phyloP scores from a whole-genome alignment of 116 monocot genomes.

The Cymodocea nodosa region DNA sequence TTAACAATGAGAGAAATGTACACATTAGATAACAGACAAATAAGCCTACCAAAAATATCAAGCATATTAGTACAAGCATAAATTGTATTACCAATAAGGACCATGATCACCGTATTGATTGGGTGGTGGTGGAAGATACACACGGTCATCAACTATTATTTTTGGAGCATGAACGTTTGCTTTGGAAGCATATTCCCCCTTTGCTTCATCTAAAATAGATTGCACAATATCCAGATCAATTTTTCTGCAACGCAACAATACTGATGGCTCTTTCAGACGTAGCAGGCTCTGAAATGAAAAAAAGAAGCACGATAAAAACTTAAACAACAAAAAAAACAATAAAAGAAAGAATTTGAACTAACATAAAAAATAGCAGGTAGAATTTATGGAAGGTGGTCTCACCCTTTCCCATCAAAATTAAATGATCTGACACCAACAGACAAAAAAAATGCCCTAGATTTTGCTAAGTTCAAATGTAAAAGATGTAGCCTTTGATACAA shows the following conservation, averaged over 20 bases:
- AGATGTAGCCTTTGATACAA: too few species aligned
- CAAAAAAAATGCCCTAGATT: too few species aligned
- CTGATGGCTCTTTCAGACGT: slow-evolving; percentile 58
- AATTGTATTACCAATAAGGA: slow-evolving; percentile 33
- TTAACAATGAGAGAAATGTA: too few species aligned
- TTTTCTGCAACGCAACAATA: slow-evolving; percentile 53
- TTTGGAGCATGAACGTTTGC: slow-evolving; percentile 32
- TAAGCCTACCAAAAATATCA: too few species aligned
- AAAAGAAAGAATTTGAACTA: too few species aligned
- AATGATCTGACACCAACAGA: too few species aligned
- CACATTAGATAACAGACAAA: too few species aligned
- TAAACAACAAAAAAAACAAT: background rate
- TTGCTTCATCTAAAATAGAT: slow-evolving; percentile 48
- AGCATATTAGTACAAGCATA: too few species aligned
- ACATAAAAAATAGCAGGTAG: too few species aligned
- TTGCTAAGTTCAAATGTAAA: too few species aligned
- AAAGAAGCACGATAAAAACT: background rate
- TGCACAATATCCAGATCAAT: slow-evolving; percentile 26
- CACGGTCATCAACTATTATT: slow-evolving; percentile 28
- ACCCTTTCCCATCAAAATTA: too few species aligned
- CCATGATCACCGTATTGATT: slow-evolving; percentile 14
- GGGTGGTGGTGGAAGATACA: slow-evolving; percentile 54
- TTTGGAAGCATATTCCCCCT: slow-evolving; percentile 34
- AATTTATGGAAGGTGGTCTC: too few species aligned
- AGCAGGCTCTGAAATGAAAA: slow-evolving; percentile 39